These are phyloP conservation scores for Lentinus tigrinus DNA, from an alignment of 768 basidiomycete genomes.

Conservation along the genomic window DNA sequence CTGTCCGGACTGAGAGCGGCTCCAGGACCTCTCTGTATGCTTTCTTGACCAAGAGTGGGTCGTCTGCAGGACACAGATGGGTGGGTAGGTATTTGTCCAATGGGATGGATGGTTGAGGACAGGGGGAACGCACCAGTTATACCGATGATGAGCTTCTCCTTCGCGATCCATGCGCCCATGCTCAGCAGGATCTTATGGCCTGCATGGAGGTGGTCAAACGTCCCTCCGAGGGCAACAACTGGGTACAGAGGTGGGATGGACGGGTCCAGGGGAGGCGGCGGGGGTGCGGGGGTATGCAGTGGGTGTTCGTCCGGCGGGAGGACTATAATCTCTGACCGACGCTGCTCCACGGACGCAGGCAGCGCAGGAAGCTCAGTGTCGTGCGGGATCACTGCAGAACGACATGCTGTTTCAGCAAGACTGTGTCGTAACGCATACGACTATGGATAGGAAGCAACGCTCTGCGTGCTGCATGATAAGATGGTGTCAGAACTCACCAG, in stretches of 20 bases:
- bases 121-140: constrained; percentile 64
- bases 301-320: constrained; percentile 19
- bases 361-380: constrained; percentile 6
- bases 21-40: constrained; percentile 67
- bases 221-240: constrained; percentile 88
- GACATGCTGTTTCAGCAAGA: neutral
- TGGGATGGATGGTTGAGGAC: neutral
- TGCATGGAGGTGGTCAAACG: constrained; percentile 96
- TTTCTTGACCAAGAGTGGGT: constrained; percentile 70
- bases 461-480: no score
- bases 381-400: constrained; percentile 8
- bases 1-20: constrained; percentile 52
- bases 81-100: neutral
- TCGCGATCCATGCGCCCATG: constrained; percentile 84
- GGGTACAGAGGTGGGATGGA: constrained; percentile 40
- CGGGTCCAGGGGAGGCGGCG: constrained; percentile 5
- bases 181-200: constrained; percentile 97
- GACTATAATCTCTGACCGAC: constrained; percentile 9
- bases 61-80: constrained; percentile 43
- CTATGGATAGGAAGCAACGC: no score
- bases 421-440: no score
- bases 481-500: constrained; percentile 16
- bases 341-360: neutral
- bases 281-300: constrained; percentile 9
- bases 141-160: constrained; percentile 83